Percentiles rank a stretch among this genome's conserved stretches.
phyloP scores from a whole-genome alignment of 257 asterid genomes.

The Leptodermis oblonga region DNA sequence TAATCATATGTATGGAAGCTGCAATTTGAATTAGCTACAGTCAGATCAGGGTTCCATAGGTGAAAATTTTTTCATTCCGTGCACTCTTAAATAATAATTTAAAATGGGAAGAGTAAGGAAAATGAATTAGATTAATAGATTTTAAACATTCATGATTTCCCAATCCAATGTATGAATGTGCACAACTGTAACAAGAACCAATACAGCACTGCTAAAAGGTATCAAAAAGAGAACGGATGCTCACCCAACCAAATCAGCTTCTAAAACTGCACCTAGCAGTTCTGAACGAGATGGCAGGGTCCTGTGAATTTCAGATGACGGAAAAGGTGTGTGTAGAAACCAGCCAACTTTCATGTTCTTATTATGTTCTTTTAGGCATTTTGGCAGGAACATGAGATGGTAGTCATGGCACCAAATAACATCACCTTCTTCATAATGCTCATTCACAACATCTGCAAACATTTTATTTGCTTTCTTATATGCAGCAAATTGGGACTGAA shows the following conservation, averaged over 20 bases:
- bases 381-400: conserved; percentile 93
- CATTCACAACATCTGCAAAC: conserved; percentile 88
- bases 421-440: conserved; percentile 81
- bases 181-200: not conserved
- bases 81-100: not conserved
- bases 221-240: not conserved
- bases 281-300: conserved; percentile 91
- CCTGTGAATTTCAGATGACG: conserved; percentile 93
- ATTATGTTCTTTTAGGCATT: conserved; percentile 68
- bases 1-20: conserved; percentile 95
- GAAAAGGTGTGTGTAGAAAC: conserved; percentile 96
- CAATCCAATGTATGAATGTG: not conserved
- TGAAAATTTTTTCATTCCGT: not conserved
- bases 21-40: conserved; percentile 31
- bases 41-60: conserved; percentile 21
- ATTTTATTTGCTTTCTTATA: conserved; percentile 80
- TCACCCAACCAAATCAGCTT: conserved; percentile 95
- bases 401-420: conserved; percentile 97
- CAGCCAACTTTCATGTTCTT: conserved; percentile 90
- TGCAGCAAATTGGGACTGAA: conserved; percentile 85
- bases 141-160: not conserved
- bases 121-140: not conserved
- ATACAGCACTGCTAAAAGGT: not conserved
- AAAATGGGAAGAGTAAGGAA: not conserved
- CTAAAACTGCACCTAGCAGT: conserved; percentile 73